These are phyloP conservation scores for Mortierella sp. DNA, from an alignment of 371 early-diverging fungal species.

Conservation along the genomic window DNA sequence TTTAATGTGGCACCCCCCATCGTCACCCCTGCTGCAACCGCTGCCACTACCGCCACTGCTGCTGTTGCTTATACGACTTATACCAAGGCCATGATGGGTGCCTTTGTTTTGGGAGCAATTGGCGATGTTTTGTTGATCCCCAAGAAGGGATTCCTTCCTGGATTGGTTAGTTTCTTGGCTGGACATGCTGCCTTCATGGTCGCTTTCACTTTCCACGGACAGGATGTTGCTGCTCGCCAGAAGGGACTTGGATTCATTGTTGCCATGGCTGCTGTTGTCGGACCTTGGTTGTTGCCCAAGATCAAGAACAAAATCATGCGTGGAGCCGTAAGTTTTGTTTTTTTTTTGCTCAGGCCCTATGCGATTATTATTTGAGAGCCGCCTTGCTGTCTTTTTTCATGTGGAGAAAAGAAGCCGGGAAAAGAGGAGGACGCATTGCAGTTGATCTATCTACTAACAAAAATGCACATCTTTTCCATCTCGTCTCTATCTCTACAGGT, in stretches of 20 bases:
- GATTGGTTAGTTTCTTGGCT: constrained; percentile 49
- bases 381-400: not conserved
- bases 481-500: constrained; percentile 18
- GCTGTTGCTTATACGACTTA: constrained; percentile 39
- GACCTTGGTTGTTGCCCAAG: constrained; percentile 55
- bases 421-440: not conserved
- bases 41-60: constrained; percentile 8
- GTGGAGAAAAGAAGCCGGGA: not conserved
- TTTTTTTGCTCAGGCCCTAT: not conserved
- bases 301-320: constrained; percentile 56
- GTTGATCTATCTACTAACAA: not conserved
- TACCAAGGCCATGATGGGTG: constrained; percentile 47
- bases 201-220: constrained; percentile 55
- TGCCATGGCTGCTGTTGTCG: constrained; percentile 38
- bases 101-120: constrained; percentile 42
- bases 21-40: not conserved
- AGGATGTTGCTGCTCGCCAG: constrained; percentile 29
- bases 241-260: constrained; percentile 37
- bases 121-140: constrained; percentile 54
- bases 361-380: not conserved
- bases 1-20: constrained; percentile 39
- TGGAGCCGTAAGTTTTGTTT: constrained; percentile 37
- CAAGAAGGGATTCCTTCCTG: constrained; percentile 44
- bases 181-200: constrained; percentile 57
- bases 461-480: not conserved